A percentile compares a stretch with the other conserved stretches of the same genome.
Conservation (phyloP, 1,284 basidiomycete genomes). For the Malassezia furfur region DNA sequence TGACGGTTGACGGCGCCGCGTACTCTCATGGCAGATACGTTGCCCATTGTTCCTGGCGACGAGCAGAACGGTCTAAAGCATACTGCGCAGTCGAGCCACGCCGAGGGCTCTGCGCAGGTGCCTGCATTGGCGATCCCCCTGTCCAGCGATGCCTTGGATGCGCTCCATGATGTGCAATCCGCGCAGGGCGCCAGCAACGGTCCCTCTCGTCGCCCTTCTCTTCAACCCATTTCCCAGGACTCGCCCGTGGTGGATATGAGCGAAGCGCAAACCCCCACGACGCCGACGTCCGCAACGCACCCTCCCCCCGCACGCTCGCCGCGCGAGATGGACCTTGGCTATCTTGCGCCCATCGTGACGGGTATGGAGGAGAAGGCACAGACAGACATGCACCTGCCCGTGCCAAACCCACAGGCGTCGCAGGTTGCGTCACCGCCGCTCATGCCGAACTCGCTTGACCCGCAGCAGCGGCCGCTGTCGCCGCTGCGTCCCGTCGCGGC, state of each 20-base stretch:
- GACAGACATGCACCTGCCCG: neutral
- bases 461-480: neutral
- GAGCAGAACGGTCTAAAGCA: neutral
- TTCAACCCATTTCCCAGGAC: neutral
- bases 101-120: neutral
- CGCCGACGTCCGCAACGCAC: too few relatives aligned
- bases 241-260: neutral
- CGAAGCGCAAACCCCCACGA: too few relatives aligned
- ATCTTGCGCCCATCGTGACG: neutral
- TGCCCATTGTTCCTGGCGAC: neutral
- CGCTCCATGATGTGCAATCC: conserved; percentile 6
- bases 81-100: neutral
- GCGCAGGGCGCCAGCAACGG: neutral
- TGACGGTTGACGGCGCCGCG: too few relatives aligned
- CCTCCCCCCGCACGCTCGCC: neutral
- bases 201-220: neutral
- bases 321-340: neutral
- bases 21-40: neutral
- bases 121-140: neutral
- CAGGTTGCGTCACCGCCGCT: neutral
- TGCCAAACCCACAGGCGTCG: neutral
- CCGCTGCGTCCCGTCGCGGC: conserved; percentile 10
- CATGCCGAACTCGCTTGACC: neutral
- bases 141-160: conserved; percentile 3
- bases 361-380: neutral